These are phyloP conservation scores for Jimgerdemannia lactiflua DNA, from an alignment of 192 early-diverging fungal species.

Conservation along the genomic window DNA sequence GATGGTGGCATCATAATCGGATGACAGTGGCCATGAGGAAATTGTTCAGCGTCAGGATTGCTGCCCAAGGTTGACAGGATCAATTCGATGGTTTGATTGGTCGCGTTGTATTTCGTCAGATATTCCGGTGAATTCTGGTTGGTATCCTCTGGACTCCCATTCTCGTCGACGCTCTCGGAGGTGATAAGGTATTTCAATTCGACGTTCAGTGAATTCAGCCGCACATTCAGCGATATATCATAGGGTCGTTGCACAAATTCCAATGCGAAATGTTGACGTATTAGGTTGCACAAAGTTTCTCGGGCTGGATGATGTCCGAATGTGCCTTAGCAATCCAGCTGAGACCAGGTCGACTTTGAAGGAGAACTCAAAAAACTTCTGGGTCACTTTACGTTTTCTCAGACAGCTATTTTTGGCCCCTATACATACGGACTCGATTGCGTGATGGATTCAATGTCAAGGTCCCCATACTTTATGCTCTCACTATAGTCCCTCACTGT, in stretches of 20 bases:
- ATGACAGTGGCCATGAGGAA: constrained; percentile 76
- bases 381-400: constrained; percentile 16
- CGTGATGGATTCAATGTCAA: constrained; percentile 30
- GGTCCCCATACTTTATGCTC: constrained; percentile 21
- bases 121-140: constrained; percentile 75
- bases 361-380: constrained; percentile 50
- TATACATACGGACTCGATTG: constrained; percentile 29
- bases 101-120: constrained; percentile 65
- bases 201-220: constrained; percentile 73
- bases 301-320: constrained; percentile 32
- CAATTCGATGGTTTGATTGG: constrained; percentile 80
- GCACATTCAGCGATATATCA: constrained; percentile 71
- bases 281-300: constrained; percentile 56
- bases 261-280: constrained; percentile 68
- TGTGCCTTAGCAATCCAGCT: constrained; percentile 58
- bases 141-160: constrained; percentile 37
- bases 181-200: constrained; percentile 65
- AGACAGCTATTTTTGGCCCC: neutral
- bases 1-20: constrained; percentile 18
- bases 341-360: constrained; percentile 71
- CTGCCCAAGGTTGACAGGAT: constrained; percentile 75
- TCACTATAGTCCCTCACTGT: constrained; percentile 28
- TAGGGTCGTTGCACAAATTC: constrained; percentile 67
- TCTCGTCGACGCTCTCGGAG: constrained; percentile 40
- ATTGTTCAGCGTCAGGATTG: constrained; percentile 82